Evolutionary conservation across 306 rosid genomes (phyloP), one percentile per base, ranked within the genome.

Genomic region (Cucurbita moschata): DNA sequence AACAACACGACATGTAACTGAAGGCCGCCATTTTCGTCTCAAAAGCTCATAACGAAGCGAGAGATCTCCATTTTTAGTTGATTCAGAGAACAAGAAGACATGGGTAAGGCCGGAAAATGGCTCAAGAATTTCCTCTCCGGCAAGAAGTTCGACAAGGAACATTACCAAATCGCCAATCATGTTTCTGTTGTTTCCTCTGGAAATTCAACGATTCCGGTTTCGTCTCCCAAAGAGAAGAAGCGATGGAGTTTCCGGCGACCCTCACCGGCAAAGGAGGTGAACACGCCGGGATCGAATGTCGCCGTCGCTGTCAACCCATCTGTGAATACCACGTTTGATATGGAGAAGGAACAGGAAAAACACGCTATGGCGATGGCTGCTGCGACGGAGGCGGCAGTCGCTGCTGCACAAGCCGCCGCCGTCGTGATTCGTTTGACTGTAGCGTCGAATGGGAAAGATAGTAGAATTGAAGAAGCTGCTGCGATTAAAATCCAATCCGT

Each of bases 191-290:
- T 64, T 79, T 72, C 77, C 77, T 75, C 73, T 75, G 86, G 86
- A 76, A 86, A 88, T 61, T 86, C 88, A 50, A 71, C 85, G 3
- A 82, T 85, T 73, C 96, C 92, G 65, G 58, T 19, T 66, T 84
- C 95, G 4, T 78, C 47, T 15, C 87, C 95, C 8, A 93, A 84
- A 65, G 98, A 93, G 85, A 93, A 88, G 77, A 83, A 71, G 79
- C 80, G 98, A 71, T 90, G 97, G 98, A 90, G 98, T 76, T 90
- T 93, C 62, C 81, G 96, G 75, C 85, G 98, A 84, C 85, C 97
- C 60, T 87, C 97, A 3, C 89, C 90, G 61, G 5, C 96, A 63
- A 88, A 73, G 84, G 97, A 84, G 52, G 67, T 65, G 50, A 85
- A 65, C 43, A 71, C 64, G 49, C 63, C 42, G 5, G 91, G 87